Conservation (phyloP, 495 filamentous ascomycete genomes). For the Penicillium pancosmium region DNA sequence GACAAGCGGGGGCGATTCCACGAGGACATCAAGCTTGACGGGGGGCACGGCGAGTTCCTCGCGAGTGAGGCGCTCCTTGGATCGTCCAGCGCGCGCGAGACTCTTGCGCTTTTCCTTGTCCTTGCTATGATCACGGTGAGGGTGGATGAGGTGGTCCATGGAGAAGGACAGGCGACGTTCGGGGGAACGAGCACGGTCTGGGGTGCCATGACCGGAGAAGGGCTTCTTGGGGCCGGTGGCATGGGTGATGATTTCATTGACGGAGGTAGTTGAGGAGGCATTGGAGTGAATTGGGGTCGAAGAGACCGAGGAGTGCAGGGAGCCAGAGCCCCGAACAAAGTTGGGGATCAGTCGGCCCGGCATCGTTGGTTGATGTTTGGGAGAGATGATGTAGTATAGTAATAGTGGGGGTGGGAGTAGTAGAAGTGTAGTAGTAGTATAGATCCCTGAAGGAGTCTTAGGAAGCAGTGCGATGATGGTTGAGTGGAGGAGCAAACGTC, state of each 20-base stretch:
- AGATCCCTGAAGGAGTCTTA: constrained; percentile 7
- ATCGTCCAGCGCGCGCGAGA: constrained; percentile 39
- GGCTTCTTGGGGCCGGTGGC: constrained; percentile 36
- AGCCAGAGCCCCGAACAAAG: constrained; percentile 46
- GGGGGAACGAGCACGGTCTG: constrained; percentile 41
- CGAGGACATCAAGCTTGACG: constrained; percentile 70
- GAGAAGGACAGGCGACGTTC: constrained; percentile 49
- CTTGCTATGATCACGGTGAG: constrained; percentile 47
- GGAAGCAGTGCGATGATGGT: constrained; percentile 34
- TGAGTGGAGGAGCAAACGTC: constrained; percentile 34
- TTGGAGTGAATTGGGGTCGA: constrained; percentile 45
- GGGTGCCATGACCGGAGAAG: constrained; percentile 16
- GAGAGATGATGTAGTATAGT: constrained; percentile 10
- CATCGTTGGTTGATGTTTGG: constrained; percentile 30
- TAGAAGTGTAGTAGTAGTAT: background rate
- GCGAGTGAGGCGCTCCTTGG: constrained; percentile 41
- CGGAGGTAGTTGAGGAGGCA: constrained; percentile 44
- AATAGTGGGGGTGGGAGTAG: background rate
- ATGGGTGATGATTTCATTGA: constrained; percentile 43
- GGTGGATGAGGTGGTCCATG: constrained; percentile 51
- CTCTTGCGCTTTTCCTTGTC: constrained; percentile 47
- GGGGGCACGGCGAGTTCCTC: constrained; percentile 35
- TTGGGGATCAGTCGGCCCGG: constrained; percentile 51
- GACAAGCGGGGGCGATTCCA: constrained; percentile 89
- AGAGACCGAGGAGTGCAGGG: constrained; percentile 35